Evolutionary conservation across 2,329 filamentous ascomycete genomes (phyloP).

Genomic region (Ophiostoma triangulosporum): DNA sequence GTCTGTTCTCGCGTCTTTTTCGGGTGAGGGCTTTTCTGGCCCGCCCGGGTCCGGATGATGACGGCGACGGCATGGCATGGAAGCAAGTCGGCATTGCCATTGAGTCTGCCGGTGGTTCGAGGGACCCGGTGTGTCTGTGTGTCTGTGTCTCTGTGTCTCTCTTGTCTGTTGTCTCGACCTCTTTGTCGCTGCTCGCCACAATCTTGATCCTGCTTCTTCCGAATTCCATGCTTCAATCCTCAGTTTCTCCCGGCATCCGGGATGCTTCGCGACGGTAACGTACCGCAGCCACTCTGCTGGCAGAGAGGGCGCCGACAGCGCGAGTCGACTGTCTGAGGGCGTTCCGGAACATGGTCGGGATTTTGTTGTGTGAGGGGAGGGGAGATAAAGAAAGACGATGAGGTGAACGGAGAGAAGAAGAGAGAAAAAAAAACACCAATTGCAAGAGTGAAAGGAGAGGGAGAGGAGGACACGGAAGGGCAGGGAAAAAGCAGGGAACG

Average conservation of each 20-base stretch:
- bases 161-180: not conserved
- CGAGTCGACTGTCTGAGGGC: constrained; percentile 94
- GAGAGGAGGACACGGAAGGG: constrained; percentile 1
- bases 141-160: not conserved
- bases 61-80: not conserved
- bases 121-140: not conserved
- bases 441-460: constrained; percentile 36
- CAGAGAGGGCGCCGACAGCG: constrained; percentile 87
- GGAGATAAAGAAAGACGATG: constrained; percentile 2
- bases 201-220: not conserved
- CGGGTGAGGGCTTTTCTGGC: constrained; percentile 2
- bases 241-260: not conserved
- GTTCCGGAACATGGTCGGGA: constrained; percentile 79
- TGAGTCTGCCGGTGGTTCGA: not conserved
- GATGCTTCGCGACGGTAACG: constrained; percentile 35
- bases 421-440: constrained; percentile 36
- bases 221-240: not conserved
- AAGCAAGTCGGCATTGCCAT: constrained; percentile 1
- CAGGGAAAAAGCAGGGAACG: constrained; percentile 2
- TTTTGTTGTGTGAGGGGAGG: constrained; percentile 5
- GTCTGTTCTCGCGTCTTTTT: not conserved
- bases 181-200: not conserved
- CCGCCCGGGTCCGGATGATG: not conserved
- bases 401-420: constrained; percentile 16
- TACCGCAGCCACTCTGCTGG: constrained; percentile 88